These are phyloP conservation scores for Phytophthora quininea DNA, from an alignment of 352 stramenopile species.

Conservation along the genomic window DNA sequence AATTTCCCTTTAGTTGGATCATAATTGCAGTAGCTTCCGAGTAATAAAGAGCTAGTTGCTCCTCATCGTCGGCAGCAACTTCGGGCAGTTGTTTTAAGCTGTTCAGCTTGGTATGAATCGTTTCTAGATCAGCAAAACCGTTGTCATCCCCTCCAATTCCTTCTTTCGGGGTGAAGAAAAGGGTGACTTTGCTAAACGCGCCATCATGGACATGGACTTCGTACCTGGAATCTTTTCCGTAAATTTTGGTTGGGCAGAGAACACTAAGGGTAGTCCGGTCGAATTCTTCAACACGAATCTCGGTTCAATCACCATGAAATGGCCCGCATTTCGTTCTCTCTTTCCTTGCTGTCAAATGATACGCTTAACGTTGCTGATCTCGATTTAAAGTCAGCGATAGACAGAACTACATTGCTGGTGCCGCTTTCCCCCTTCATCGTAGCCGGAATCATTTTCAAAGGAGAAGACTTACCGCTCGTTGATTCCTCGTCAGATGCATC, in stretches of 20 bases:
- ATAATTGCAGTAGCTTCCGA: slow-evolving; percentile 70
- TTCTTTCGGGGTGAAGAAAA: slow-evolving; percentile 55
- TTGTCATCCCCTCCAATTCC: slow-evolving; percentile 49
- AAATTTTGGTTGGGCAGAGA: slow-evolving; percentile 58
- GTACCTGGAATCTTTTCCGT: slow-evolving; percentile 61
- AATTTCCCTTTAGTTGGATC: slow-evolving; percentile 73
- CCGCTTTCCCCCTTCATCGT: slow-evolving; percentile 20
- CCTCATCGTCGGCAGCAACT: slow-evolving; percentile 41
- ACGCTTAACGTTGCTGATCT: slow-evolving; percentile 70
- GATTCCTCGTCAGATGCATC: slow-evolving; percentile 11
- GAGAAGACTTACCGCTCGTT: slow-evolving; percentile 4
- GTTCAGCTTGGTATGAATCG: slow-evolving; percentile 80
- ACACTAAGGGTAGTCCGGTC: slow-evolving; percentile 53
- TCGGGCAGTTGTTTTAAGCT: slow-evolving; percentile 47
- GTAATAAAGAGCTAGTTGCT: slow-evolving; percentile 73
- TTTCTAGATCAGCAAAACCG: slow-evolving; percentile 63
- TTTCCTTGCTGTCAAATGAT: slow-evolving; percentile 58
- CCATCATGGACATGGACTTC: slow-evolving; percentile 67
- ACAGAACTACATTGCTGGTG: slow-evolving; percentile 47
- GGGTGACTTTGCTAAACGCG: slow-evolving; percentile 46
- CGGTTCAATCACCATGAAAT: slow-evolving; percentile 70
- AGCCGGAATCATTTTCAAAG: slow-evolving; percentile 35
- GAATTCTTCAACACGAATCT: slow-evolving; percentile 70
- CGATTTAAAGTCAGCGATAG: slow-evolving; percentile 60
- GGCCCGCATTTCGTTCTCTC: slow-evolving; percentile 46